Conservation (phyloP, 164 flowering plant genomes). For the Magnolia changhungtana region DNA sequence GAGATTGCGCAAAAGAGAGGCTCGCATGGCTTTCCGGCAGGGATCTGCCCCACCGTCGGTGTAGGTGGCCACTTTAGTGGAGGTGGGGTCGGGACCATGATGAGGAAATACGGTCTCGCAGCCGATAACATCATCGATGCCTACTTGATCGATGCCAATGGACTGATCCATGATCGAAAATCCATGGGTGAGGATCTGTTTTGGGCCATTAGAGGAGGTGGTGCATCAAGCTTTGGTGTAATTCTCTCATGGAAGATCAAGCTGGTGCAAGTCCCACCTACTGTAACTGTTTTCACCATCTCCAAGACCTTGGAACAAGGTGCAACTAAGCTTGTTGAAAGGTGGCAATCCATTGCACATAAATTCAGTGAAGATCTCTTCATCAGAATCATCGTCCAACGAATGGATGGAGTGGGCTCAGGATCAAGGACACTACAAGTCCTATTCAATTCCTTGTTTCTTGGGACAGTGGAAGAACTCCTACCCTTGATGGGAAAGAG, state of each 20-base stretch:
- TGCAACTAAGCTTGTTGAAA: constrained; percentile 20
- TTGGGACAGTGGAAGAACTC: constrained; percentile 23
- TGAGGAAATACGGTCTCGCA: constrained; percentile 16
- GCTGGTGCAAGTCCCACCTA: constrained; percentile 9
- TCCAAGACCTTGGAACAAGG: constrained; percentile 20
- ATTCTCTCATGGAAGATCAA: constrained; percentile 11
- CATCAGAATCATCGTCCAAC: constrained; percentile 8
- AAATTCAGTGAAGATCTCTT: constrained; percentile 24
- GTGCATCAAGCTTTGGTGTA: constrained; percentile 4
- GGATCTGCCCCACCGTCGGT: constrained; percentile 10
- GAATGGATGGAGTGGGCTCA: neutral
- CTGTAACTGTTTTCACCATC: constrained; percentile 18
- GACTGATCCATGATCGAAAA: constrained; percentile 20
- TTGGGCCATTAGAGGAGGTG: constrained; percentile 19
- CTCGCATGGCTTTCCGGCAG: constrained; percentile 22
- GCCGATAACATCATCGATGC: constrained; percentile 26
- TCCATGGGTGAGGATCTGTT: constrained; percentile 12
- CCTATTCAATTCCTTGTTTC: constrained; percentile 25
- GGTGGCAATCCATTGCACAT: constrained; percentile 32
- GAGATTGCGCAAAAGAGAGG: constrained; percentile 21
- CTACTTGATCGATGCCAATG: constrained; percentile 18
- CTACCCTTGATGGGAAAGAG: constrained; percentile 19
- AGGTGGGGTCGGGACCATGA: constrained; percentile 14
- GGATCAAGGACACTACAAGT: neutral
- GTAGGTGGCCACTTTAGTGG: constrained; percentile 14